phyloP scores from a whole-genome alignment of 2,329 filamentous ascomycete species.

The Fusarium armeniacum region DNA sequence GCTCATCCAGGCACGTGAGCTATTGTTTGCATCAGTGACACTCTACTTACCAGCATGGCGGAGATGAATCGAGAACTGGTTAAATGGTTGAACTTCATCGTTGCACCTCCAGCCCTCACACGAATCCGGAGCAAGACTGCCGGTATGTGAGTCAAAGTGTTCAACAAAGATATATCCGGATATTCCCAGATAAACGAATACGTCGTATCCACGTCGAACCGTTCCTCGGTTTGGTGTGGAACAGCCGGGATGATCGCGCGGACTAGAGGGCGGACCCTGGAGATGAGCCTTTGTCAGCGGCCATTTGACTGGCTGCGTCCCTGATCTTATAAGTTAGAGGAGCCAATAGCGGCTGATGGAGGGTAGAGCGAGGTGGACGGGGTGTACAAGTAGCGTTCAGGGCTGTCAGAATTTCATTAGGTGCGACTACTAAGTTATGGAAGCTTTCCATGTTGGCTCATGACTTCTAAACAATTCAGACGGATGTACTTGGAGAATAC shows the following conservation, averaged over 20 bases:
- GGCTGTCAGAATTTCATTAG: conserved; percentile 21
- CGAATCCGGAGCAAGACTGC: not conserved
- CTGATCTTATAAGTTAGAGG: conserved; percentile 31
- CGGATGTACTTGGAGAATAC: no score
- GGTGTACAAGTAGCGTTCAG: conserved; percentile 22
- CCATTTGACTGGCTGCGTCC: conserved; percentile 31
- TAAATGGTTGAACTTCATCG: not conserved
- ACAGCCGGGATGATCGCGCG: conserved; percentile 28
- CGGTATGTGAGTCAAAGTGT: no score
- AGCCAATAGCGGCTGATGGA: conserved; percentile 24
- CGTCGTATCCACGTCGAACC: conserved; percentile 37
- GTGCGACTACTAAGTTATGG: not conserved
- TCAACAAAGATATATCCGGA: conserved; percentile 9
- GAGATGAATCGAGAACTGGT: not conserved
- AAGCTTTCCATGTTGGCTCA: conserved; percentile 4
- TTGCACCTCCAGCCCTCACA: not conserved
- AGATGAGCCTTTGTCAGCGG: conserved; percentile 26
- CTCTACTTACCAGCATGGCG: not conserved
- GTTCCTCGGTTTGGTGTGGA: conserved; percentile 30
- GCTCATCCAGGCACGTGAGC: not conserved
- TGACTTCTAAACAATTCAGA: not conserved
- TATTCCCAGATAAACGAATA: conserved; percentile 45
- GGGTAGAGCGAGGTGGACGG: conserved; percentile 8
- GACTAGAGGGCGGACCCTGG: conserved; percentile 36
- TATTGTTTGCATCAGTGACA: not conserved